Conservation (phyloP, 371 early-diverging fungal genomes). For the Rhizopus stolonifer region DNA sequence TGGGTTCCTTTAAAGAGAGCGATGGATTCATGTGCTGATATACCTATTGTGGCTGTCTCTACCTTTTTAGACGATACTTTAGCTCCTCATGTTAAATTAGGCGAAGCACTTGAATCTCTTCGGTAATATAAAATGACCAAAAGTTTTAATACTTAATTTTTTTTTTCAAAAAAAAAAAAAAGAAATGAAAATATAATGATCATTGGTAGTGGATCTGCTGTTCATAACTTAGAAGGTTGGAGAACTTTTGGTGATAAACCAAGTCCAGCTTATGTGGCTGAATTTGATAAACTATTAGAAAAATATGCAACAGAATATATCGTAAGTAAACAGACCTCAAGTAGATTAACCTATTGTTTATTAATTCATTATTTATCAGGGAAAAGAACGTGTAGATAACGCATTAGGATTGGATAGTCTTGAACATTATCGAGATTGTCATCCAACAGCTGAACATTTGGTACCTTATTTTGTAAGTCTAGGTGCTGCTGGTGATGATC, state of each 20-base stretch:
- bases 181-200: constrained; percentile 52
- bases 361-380: constrained; percentile 6
- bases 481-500: constrained; percentile 27
- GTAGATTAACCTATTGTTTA: not conserved
- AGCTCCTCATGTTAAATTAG: constrained; percentile 13
- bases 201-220: constrained; percentile 59
- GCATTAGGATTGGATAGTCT: constrained; percentile 15
- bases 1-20: constrained; percentile 59
- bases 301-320: constrained; percentile 4
- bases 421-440: constrained; percentile 20
- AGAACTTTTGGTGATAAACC: constrained; percentile 15
- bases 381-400: constrained; percentile 15
- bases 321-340: constrained; percentile 3
- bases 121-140: too few species aligned
- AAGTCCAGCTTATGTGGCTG: constrained; percentile 14
- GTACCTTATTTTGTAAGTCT: constrained; percentile 22
- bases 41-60: constrained; percentile 57
- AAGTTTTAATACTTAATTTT: too few species aligned
- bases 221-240: constrained; percentile 53
- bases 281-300: constrained; percentile 20
- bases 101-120: constrained; percentile 20
- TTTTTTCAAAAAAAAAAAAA: constrained; percentile 30
- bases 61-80: constrained; percentile 22
- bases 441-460: constrained; percentile 30
- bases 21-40: constrained; percentile 38